A percentile compares a stretch with the other conserved stretches of the same genome.
Evolutionary conservation across 352 stramenopile species (phyloP).

Genomic region (Pythium guiyangense): DNA sequence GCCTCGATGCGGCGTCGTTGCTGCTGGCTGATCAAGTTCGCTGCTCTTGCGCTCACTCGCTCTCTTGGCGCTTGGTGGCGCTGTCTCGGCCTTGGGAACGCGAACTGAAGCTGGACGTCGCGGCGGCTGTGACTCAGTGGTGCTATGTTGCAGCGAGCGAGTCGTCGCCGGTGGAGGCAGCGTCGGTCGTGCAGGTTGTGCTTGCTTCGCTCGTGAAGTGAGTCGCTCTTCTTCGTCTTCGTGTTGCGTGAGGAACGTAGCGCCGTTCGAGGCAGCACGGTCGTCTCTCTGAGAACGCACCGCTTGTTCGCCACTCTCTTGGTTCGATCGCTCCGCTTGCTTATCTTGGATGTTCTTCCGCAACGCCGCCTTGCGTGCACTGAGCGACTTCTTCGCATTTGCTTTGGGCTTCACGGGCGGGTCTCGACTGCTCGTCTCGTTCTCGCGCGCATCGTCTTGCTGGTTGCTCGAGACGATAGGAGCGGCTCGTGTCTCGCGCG

Average conservation of each 20-base stretch:
- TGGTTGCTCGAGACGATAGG: conserved; percentile 14
- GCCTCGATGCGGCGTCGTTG: background rate
- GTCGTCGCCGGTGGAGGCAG: background rate
- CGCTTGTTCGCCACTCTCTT: background rate
- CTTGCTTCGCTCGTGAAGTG: background rate
- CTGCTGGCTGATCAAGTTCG: background rate
- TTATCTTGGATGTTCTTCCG: conserved; percentile 33
- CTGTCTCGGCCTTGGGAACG: background rate
- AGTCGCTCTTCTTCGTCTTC: conserved; percentile 33
- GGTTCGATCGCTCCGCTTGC: conserved; percentile 2
- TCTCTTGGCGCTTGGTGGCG: background rate
- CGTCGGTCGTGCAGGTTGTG: background rate
- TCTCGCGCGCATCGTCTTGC: conserved; percentile 11
- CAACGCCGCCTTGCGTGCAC: conserved; percentile 31
- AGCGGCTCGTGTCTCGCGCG: background rate
- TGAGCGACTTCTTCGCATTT: conserved; percentile 9
- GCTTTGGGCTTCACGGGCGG: conserved; percentile 1
- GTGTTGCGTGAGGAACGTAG: conserved; percentile 40
- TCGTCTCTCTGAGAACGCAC: background rate
- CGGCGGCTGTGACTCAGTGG: background rate
- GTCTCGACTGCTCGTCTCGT: background rate
- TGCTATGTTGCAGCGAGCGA: background rate
- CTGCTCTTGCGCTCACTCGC: background rate
- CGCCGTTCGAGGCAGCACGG: background rate
- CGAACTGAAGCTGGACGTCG: conserved; percentile 6